Base-by-base conservation (phyloP, 2,329 filamentous ascomycete species). In the Ascochyta pisi region DNA sequence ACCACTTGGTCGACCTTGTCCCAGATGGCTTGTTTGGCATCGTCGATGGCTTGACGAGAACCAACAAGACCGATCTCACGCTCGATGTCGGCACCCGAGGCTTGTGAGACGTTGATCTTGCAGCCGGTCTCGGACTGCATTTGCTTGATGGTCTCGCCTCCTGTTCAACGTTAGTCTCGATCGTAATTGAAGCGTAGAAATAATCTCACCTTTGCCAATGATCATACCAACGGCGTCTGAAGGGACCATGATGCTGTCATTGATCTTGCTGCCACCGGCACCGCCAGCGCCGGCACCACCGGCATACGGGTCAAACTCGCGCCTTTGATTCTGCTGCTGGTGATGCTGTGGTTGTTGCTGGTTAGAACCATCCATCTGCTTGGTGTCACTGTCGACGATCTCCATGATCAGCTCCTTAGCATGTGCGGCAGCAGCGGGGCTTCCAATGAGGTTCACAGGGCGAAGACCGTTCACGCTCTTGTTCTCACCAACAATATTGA, bases 151-250 rank as follows among this genome's bases (percentile, higher is more conserved):
- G 92, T 96, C 78, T 96, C 92, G 62, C 92, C 92, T 53, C 91
- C 84, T 82, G 48, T 7, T 50, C 33, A 23, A 29, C 39, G 57
- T 67, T 63, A 74, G 60, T 65, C 48, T 38, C 23, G 33, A 34
- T 19, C 27, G 27, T 3, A 55, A 2, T 5, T 26, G 8, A 24
- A 29, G 9, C 2, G 24, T 23, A 38, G 15, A n/a, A 27, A 58
- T 12, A 31, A 38, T 47, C 58, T 57, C 66, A 82, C 82, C 90
- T 81, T 96, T 96, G 62, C 93, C 92, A 58, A 96, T 96, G 63
- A 96, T 96, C 92, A 96, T 96, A 58, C 92, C 92, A 50, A 96
- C 92, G 6, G 92, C 90, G 73, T 96, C 92, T 22, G 92, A 94
- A 12, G 92, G 92, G 9, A 96, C 92, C 64, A 86, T 88, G 60